Evolutionary conservation across 78 protist genomes (phyloP).

Genomic region (Creolimax fragrantissima): DNA sequence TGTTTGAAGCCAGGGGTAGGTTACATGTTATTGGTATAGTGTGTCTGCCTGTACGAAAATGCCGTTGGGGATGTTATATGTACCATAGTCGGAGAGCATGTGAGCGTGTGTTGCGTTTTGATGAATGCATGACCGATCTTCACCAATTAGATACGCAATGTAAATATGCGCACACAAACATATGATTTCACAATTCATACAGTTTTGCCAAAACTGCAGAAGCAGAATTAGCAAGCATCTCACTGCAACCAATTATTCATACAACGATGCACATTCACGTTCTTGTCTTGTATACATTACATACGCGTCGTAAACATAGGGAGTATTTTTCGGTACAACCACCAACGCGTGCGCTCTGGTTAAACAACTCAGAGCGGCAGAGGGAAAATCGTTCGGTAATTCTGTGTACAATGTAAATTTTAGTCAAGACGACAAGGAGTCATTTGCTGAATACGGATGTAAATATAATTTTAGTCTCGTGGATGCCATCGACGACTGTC

Average conservation of each 20-base stretch:
- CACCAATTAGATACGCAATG: too few relatives aligned
- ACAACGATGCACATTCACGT: too few relatives aligned
- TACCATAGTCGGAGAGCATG: too few relatives aligned
- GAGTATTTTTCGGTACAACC: slow-evolving; percentile 1
- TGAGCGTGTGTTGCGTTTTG: too few relatives aligned
- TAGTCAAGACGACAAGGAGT: neutral
- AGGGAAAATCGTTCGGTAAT: neutral
- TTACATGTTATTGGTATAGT: too few relatives aligned
- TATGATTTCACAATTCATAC: too few relatives aligned
- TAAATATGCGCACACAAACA: too few relatives aligned
- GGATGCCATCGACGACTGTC: neutral
- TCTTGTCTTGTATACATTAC: too few relatives aligned
- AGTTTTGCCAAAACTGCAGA: neutral
- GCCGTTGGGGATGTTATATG: too few relatives aligned
- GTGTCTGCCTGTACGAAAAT: too few relatives aligned
- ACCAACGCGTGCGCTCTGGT: neutral
- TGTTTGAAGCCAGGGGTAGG: slow-evolving; percentile 3
- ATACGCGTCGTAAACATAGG: neutral
- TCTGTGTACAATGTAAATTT: neutral
- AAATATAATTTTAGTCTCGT: neutral
- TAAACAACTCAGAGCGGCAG: neutral
- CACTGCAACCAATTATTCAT: neutral
- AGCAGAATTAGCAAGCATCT: neutral
- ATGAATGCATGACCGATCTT: too few relatives aligned
- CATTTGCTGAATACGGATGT: neutral